phyloP scores from a whole-genome alignment of 228 moss, liverwort and hornwort species.

The Sphagnum magellanicum region DNA sequence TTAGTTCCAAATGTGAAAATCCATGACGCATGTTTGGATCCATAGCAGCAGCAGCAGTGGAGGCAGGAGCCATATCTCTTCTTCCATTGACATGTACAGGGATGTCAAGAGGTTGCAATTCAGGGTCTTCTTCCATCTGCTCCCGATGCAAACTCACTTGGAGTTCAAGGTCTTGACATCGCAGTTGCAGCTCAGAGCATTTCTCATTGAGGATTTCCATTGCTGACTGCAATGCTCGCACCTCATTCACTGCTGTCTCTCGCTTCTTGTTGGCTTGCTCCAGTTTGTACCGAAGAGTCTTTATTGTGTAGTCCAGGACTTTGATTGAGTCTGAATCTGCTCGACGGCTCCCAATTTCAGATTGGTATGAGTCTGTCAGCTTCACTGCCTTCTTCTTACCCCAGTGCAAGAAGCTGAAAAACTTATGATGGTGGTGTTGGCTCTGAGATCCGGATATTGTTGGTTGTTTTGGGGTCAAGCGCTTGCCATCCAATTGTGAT shows the following conservation, averaged over 20 bases:
- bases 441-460: slow-evolving; percentile 17
- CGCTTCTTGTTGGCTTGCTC: slow-evolving; percentile 26
- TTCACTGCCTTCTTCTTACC: slow-evolving; percentile 26
- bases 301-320: slow-evolving; percentile 41
- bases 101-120: slow-evolving; percentile 11
- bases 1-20: slow-evolving; percentile 16
- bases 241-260: slow-evolving; percentile 19
- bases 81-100: slow-evolving; percentile 4
- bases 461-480: slow-evolving; percentile 9
- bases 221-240: slow-evolving; percentile 17
- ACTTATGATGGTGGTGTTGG: not conserved
- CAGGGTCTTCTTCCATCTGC: slow-evolving; percentile 15
- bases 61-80: not conserved
- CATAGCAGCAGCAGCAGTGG: not conserved
- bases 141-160: slow-evolving; percentile 13
- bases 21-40: not conserved
- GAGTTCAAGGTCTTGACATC: slow-evolving; percentile 25
- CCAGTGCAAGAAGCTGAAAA: slow-evolving; percentile 27
- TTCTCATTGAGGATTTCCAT: slow-evolving; percentile 20
- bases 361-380: slow-evolving; percentile 20
- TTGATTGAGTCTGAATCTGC: slow-evolving; percentile 23
- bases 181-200: slow-evolving; percentile 15
- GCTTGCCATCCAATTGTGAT: slow-evolving; percentile 11
- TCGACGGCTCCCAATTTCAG: slow-evolving; percentile 12
- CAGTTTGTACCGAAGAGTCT: slow-evolving; percentile 27